Base-by-base conservation (phyloP, 2,329 filamentous ascomycete species). In the Calonectria ilicicola region DNA sequence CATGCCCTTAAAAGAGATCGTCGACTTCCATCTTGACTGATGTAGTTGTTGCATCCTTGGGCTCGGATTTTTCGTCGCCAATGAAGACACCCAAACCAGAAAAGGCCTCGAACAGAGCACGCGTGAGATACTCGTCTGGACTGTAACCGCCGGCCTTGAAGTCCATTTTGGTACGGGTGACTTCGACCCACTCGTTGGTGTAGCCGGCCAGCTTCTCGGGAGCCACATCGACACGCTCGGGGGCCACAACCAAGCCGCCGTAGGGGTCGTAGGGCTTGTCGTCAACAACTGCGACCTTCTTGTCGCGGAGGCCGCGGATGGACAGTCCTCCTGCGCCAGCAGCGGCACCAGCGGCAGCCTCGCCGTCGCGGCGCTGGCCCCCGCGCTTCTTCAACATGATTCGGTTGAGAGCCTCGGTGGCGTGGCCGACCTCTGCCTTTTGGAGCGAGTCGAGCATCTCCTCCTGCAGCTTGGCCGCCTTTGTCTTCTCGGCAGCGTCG, bases 191-290 rank as follows among this genome's bases (percentile, higher is more conserved):
- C 58, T 93, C 90, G 81, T 94, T 95, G 49, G 92, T 90, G 83
- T 98, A 98, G 49, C 89, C 86, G 63, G 91, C 89, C 75, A 92
- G 90, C 44, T 78, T 78, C 6, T 83, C 83, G 0, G 80, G 65
- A 0, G 80, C 75, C 32, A 97, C 80, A 12, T 89, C 86, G 80
- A 95, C 96, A 78, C 96, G 93, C 77, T 93, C 88, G 26, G 91
- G 91, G 27, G 88, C 87, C 65, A 96, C 90, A 58, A 90, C 85
- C 73, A 96, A 85, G 1, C 95, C 97, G 46, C 92, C 95, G 81
- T 97, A 98, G 0, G 96, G 94, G 85, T 98, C 95, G 85, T 98
- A 98, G 0, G 95, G 93, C 70, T 92, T 92, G 78, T 95, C 92
- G 7, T 90, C 90, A 62, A 76, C 81, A 17, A 81, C 80, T n/a